Evolutionary conservation across 345 rosid genomes (phyloP), one percentile per base, ranked within the genome.

Genomic region (Eucalyptus tenuipes): DNA sequence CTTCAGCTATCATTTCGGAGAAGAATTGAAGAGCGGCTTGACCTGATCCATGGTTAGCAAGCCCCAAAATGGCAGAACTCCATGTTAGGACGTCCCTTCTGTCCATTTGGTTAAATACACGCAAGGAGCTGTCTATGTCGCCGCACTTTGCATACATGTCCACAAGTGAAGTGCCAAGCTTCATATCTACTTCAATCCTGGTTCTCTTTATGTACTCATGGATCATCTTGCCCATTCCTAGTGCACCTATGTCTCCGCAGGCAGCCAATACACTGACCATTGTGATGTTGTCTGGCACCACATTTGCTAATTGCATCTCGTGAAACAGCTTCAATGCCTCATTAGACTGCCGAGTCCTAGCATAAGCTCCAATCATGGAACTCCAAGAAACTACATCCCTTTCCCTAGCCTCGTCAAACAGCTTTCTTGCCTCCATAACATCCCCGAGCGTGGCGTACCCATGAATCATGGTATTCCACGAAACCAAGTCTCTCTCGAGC

Each of bases 61-160:
- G 91, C 88, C 92, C 92, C 86, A 88, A 20, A 22, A 91, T 88
- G 81, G 88, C 47, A 44, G 91, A 80, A 37, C 90, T 86, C 92
- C 92, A 91, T 42, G 91, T 29, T 24, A 89, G 87, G 44, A 88
- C 91, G 79, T 89, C 91, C 90, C 27, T 91, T 8, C 48, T 16
- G 50, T 61, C 66, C 90, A 91, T 89, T 44, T 55, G 66, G 44
- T 91, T 82, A 85, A 89, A 89, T 49, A 88, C 86, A 53, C 86
- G 79, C 90, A 91, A 68, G 15, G 89, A 90, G 66, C 85, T 89
- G 68, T 89, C 91, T 37, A 89, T 29, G 49, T 88, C 81, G 42
- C 91, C 92, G 40, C 92, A 89, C 87, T 91, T 91, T 5, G 89
- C 86, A 68, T 89, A 91, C 92, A 91, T 91, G 31, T 71, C 89